Percentiles rank a stretch among this genome's conserved stretches.
phyloP scores from a whole-genome alignment of 2,329 filamentous ascomycete species.

The Gnomoniopsis sp. region DNA sequence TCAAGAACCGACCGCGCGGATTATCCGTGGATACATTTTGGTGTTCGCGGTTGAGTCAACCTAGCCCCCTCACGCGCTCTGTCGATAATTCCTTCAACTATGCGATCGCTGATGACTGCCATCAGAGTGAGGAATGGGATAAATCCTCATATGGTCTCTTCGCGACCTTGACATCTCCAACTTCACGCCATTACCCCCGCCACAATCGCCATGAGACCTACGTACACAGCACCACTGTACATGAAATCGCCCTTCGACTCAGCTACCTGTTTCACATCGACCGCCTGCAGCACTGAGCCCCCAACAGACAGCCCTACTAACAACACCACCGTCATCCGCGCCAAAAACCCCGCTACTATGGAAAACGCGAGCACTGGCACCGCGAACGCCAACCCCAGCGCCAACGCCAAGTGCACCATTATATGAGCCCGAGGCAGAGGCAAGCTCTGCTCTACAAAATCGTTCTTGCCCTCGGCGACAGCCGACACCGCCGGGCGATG shows the following conservation, averaged over 20 bases:
- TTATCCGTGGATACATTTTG: too few relatives aligned
- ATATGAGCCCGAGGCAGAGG: background rate
- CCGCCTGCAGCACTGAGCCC: constrained; percentile 1
- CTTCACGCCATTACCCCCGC: background rate
- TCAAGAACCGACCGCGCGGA: too few relatives aligned
- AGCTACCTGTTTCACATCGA: background rate
- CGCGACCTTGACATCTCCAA: background rate
- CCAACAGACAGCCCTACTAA: constrained; percentile 39
- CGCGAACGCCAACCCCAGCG: constrained; percentile 49
- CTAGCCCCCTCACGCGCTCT: too few relatives aligned
- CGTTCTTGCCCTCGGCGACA: background rate
- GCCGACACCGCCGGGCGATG: background rate
- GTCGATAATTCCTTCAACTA: too few relatives aligned
- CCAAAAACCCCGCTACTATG: constrained; percentile 53
- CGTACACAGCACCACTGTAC: constrained; percentile 1
- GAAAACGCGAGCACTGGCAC: constrained; percentile 57
- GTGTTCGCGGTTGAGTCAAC: too few relatives aligned
- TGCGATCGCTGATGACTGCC: too few relatives aligned
- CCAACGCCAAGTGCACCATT: constrained; percentile 34
- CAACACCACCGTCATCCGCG: constrained; percentile 54
- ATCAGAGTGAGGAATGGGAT: background rate
- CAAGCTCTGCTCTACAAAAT: background rate
- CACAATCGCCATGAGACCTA: constrained; percentile 6
- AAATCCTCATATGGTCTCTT: background rate
- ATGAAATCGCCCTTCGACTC: background rate